Evolutionary conservation across 768 basidiomycete genomes (phyloP), one percentile per base, ranked within the genome.

Genomic region (Trametes cinnabarina): DNA sequence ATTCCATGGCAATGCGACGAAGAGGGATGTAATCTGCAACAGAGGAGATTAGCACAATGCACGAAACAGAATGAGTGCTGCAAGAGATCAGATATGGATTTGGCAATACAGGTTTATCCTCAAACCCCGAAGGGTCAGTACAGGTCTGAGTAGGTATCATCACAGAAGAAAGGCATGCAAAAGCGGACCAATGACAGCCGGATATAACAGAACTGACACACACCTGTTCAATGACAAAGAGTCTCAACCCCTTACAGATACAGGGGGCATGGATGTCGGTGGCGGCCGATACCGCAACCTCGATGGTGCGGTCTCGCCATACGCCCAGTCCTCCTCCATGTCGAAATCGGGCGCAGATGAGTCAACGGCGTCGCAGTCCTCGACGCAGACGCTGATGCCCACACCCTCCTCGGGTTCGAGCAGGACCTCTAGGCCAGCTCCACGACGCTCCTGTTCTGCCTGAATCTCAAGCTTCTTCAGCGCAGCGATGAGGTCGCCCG

Each of bases 401-500:
- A 81, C 77, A 23, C 82, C 85, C 2, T 90, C 88, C 40, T 80
- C 75, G 0, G 88, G 86, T 47, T 89, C 82, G 9, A 92, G 68
- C 14, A 92, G 72, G 26, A 88, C 78, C 71, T 86, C 87, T 19
- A 68, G 66, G n/a, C 70, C 69, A 2, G 71, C 53, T 41, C 61
- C 47, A 55, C 60, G 47, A 75, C 62, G 23, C 73, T 73, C 34
- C 34, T 71, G 76, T 65, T 57, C 65, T 19, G 81, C 77, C 44
- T 77, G 75, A 3, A 84, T 63, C 67, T 91, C 83, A 2, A 98
- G 79, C 63, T 80, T 82, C 63, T 77, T 80, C 53, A 98, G 74
- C 15, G 96, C 96, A 11, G 77, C 67, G 25, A 93, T 89, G 62
- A 98, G 81, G 69, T 98, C 96, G 22, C 90, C 85, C 0, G 96